Conservation (phyloP, 2,329 filamentous ascomycete species). For the Bipolaris oryzae region DNA sequence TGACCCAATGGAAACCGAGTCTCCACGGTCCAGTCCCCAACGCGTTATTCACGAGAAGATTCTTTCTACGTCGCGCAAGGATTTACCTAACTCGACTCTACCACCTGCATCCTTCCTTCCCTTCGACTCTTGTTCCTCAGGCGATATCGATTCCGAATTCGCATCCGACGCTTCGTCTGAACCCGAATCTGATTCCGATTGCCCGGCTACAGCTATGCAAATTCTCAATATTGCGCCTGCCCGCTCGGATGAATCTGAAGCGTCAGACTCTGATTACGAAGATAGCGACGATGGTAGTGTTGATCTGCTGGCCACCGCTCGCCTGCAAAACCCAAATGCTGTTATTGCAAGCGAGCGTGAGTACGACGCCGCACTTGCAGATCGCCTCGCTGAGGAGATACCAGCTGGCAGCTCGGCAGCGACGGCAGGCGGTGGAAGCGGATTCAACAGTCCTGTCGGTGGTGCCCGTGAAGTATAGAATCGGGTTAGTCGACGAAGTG, state of each 20-base stretch:
- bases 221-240: slow-evolving; percentile 35
- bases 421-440: slow-evolving; percentile 56
- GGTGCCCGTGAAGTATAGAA: neutral
- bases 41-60: slow-evolving; percentile 66
- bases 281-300: slow-evolving; percentile 48
- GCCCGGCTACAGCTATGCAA: slow-evolving; percentile 34
- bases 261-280: slow-evolving; percentile 29
- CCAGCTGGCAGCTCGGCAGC: slow-evolving; percentile 57
- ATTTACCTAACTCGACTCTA: slow-evolving; percentile 57
- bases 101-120: slow-evolving; percentile 54
- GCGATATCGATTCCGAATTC: slow-evolving; percentile 43
- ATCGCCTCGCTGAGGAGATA: slow-evolving; percentile 56
- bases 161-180: slow-evolving; percentile 47
- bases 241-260: slow-evolving; percentile 9
- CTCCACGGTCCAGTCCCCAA: slow-evolving; percentile 13
- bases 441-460: slow-evolving; percentile 51
- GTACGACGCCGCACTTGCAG: slow-evolving; percentile 55
- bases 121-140: slow-evolving; percentile 45
- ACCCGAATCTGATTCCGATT: slow-evolving; percentile 21
- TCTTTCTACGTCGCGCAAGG: slow-evolving; percentile 69
- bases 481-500: slow-evolving; percentile 8
- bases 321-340: slow-evolving; percentile 51
- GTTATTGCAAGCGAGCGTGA: slow-evolving; percentile 53
- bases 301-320: slow-evolving; percentile 55
- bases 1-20: slow-evolving; percentile 11